phyloP scores from a whole-genome alignment of 306 rosid genomes.

The Lotus japonicus region DNA sequence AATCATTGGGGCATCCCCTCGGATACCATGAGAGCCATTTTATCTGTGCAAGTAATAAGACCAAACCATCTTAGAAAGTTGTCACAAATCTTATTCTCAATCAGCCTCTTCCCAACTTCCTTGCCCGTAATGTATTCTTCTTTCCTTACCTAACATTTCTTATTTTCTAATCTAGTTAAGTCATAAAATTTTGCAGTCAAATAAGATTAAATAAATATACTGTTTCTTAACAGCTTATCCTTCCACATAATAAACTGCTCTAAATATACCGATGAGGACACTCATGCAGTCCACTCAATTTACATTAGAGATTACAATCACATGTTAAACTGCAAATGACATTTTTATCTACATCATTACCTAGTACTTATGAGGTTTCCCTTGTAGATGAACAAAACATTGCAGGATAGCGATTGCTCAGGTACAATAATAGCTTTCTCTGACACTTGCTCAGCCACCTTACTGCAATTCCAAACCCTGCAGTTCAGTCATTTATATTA shows the following conservation, averaged over 20 bases:
- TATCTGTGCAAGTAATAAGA: not conserved
- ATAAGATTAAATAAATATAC: not conserved
- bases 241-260: not conserved
- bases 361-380: slow-evolving; percentile 57
- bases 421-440: slow-evolving; percentile 49
- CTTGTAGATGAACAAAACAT: slow-evolving; percentile 66
- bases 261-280: not conserved
- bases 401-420: slow-evolving; percentile 49
- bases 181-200: not conserved
- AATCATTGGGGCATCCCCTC: not conserved
- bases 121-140: not conserved
- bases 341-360: slow-evolving; percentile 24
- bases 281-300: not conserved
- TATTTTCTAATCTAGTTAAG: not conserved
- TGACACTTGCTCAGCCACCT: slow-evolving; percentile 47
- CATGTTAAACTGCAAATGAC: not conserved
- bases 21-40: not conserved
- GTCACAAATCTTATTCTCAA: not conserved
- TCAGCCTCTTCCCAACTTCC: not conserved
- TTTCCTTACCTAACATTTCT: not conserved
- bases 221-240: slow-evolving; percentile 7
- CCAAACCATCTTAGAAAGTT: not conserved
- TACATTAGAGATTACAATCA: not conserved
- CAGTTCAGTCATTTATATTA: slow-evolving; percentile 4
- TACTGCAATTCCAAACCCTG: slow-evolving; percentile 33